Base-by-base conservation (phyloP, 352 stramenopile genomes). In the Globisporangium nagaii region DNA sequence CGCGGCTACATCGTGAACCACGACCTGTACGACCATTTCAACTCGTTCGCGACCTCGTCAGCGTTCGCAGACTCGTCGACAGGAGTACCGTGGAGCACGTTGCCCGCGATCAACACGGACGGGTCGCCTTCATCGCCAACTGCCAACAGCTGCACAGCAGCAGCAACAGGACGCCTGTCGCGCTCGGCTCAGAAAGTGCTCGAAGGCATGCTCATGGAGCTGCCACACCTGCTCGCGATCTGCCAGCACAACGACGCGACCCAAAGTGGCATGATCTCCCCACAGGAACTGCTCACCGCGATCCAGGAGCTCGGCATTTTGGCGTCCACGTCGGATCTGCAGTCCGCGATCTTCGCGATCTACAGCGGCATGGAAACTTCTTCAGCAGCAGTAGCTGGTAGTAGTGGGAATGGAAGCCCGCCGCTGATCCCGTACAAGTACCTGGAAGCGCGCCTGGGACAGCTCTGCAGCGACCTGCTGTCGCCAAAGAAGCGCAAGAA, bases 101-200 rank as follows among this genome's bases (percentile, higher is more conserved):
- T 84, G 2, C 75, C 70, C n/a, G 35, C 42, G 5, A 60, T 85
- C 6, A 46, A 41, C 19, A 65, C 66, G 11, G 65, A 73, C n/a
- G 42, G 54, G 5, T 40, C 34, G 0, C 12, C 32, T 12, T 41
- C 30, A 1, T 36, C 54, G 3, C 36, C 35, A 22, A 37, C 51
- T 13, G 19, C 19, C 1, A 30, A 10, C 15, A 35, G 6, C 11
- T 20, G 28, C 13, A 41, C 22, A 20, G 19, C 8, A 17, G 25
- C 8, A 30, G 11, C 32, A 31, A 6, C 31, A 19, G 31, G 20
- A 0, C 46, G 46, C 2, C 32, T 62, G 22, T 22, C 73, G 27
- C 77, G 79, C 0, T 83, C 79, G 1, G 79, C 86, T 4, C 79
- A 90, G 46, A 90, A 90, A 49, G 70, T 88, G 30, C 62, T 88